Base-by-base conservation (phyloP, 345 rosid genomes). In the Citrus mangshanensis region DNA sequence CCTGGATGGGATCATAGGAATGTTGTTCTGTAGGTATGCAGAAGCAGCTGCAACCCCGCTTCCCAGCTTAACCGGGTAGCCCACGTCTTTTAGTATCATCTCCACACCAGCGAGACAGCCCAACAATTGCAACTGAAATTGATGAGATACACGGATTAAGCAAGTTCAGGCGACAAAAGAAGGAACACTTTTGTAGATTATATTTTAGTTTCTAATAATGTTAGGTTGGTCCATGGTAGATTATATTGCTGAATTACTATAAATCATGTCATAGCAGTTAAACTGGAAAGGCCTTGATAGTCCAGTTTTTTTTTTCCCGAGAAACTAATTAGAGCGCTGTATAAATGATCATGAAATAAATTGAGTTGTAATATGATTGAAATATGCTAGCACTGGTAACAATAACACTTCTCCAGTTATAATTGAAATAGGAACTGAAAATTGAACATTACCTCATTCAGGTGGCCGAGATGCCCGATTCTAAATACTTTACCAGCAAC, bases 21-120 rank as follows among this genome's bases (percentile, higher is more conserved):
- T 89, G 79, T 51, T 86, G 79, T 96, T 89, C 85, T 89, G 97
- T 76, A 96, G 86, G 86, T 87, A 96, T 68, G 97, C 90, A 74
- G 89, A 76, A 6, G 99, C 99, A 60, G 98, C 98, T 63, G 86
- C 98, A 61, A 96, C 94, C 73, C 99, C 99, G 76, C 98, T 93
- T 75, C 99, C 98, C 58, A 94, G 82, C 86, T 90, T 87, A 61
- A 96, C 81, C n/a, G 99, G 99, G 84, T 94, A 93, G 38, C 99
- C 99, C 27, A 96, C 93, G 49, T 96, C 99, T 89, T 87, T 94
- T 27, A 96, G 89, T 84, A 91, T 80, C 99, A 96, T 94, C 93
- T 94, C 97, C 82, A 96, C 99, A 55, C 99, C 97, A 49, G 99
- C 98, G 7, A 96, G 87, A 81, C 97, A 93, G 14, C 97, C 99